Evolutionary conservation across 768 basidiomycete genomes (phyloP).

Genomic region (Rhodosporidiobolus sp.): DNA sequence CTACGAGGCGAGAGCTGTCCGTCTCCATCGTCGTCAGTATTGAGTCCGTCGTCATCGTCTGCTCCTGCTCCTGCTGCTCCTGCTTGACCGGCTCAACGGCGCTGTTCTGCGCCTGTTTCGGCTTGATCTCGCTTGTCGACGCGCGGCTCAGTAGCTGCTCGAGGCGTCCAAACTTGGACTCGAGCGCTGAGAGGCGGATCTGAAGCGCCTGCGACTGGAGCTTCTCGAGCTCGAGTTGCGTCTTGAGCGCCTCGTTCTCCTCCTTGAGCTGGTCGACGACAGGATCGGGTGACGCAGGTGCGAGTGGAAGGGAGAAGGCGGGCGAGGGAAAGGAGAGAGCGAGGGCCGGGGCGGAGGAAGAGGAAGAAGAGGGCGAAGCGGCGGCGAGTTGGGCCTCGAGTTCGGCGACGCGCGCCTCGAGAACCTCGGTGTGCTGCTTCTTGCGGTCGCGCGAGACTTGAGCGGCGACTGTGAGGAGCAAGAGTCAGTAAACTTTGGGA

Average conservation of each 20-base stretch:
- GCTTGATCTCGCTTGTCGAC: neutral
- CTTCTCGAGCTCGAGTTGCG: constrained; percentile 31
- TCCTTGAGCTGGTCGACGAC: constrained; percentile 11
- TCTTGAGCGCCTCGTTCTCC: constrained; percentile 36
- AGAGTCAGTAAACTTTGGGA: neutral
- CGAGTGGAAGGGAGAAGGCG: neutral
- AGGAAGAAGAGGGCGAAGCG: neutral
- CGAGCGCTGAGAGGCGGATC: constrained; percentile 32
- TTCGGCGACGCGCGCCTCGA: constrained; percentile 30
- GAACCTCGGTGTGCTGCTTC: constrained; percentile 23
- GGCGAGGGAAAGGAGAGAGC: neutral
- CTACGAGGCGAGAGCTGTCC: constrained; percentile 38
- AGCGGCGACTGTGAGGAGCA: constrained; percentile 22
- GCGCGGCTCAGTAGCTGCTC: constrained; percentile 16
- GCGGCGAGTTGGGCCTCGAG: constrained; percentile 32
- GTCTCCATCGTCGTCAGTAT: neutral
- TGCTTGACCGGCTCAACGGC: neutral
- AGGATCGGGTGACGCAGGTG: neutral
- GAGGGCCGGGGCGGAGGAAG: neutral
- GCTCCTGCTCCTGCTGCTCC: too few species aligned
- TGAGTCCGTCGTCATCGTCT: neutral
- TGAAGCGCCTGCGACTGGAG: constrained; percentile 31
- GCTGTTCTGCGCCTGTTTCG: neutral
- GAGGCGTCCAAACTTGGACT: constrained; percentile 29
- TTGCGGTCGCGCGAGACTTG: constrained; percentile 38